Evolutionary conservation across 2,329 filamentous ascomycete species (phyloP).

Genomic region (Ophiostoma fasciatum): DNA sequence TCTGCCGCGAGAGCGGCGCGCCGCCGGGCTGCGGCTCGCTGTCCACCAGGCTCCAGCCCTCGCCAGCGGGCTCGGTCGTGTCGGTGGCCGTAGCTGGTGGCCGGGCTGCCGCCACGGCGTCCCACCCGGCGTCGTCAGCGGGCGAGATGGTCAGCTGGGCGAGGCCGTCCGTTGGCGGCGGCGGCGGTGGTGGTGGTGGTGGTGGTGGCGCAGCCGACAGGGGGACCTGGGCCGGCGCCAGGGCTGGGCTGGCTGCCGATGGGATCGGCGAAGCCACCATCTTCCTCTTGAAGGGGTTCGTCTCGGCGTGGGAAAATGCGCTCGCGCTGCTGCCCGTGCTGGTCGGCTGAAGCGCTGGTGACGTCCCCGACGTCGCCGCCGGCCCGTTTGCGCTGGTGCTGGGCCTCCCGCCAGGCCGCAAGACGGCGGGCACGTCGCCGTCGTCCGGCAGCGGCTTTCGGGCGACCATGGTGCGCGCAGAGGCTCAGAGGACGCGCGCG

Average conservation of each 20-base stretch:
- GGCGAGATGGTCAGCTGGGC: constrained; percentile 27
- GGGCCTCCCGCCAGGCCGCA: too few species aligned
- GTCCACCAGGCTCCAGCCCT: constrained; percentile 40
- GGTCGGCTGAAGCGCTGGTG: constrained; percentile 1
- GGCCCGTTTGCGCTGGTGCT: too few species aligned
- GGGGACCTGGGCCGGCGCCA: too few species aligned
- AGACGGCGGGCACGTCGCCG: too few species aligned
- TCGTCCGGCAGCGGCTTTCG: constrained; percentile 23
- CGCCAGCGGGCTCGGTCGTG: too few species aligned
- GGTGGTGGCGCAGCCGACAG: not conserved
- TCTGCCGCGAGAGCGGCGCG: constrained; percentile 18
- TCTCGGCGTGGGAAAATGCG: too few species aligned
- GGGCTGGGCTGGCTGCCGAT: constrained; percentile 1
- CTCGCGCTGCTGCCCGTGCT: too few species aligned
- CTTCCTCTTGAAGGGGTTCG: constrained; percentile 42
- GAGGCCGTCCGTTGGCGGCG: constrained; percentile 22
- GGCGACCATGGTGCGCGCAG: constrained; percentile 25
- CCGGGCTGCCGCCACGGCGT: constrained; percentile 25
- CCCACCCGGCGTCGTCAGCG: constrained; percentile 32
- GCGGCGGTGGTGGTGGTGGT: constrained; percentile 3
- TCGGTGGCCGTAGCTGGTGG: constrained; percentile 7
- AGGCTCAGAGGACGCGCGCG: too few species aligned
- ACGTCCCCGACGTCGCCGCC: constrained; percentile 17
- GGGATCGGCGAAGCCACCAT: constrained; percentile 13
- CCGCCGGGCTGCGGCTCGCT: constrained; percentile 18